Evolutionary conservation across 2,329 filamentous ascomycete genomes (phyloP).

Genomic region (Monilinia aucupariae): DNA sequence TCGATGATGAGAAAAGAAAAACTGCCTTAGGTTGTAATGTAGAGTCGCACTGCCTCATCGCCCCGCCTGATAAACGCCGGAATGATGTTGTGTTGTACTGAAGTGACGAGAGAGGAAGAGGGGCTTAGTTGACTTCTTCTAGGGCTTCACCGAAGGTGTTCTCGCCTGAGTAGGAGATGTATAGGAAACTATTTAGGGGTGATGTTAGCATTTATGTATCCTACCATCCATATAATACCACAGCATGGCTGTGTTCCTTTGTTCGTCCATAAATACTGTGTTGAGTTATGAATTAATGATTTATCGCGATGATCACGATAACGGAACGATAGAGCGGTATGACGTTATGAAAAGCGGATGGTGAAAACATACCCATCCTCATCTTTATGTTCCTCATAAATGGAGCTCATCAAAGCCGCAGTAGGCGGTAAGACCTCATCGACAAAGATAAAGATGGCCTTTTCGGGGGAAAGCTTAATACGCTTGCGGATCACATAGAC

Average conservation of each 20-base stretch:
- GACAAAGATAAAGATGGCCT: constrained; percentile 99
- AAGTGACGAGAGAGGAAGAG: background rate
- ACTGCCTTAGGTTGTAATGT: constrained; percentile 17
- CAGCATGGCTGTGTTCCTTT: background rate
- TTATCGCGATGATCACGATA: constrained; percentile 14
- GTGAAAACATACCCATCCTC: constrained; percentile 52
- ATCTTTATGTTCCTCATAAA: constrained; percentile 98
- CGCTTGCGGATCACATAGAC: constrained; percentile 99
- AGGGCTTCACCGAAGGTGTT: constrained; percentile 76
- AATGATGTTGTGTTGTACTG: constrained; percentile 11
- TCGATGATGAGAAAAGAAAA: constrained; percentile 9
- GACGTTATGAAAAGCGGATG: constrained; percentile 23
- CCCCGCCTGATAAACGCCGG: constrained; percentile 11
- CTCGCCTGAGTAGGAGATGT: constrained; percentile 98
- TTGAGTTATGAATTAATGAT: background rate
- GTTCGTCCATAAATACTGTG: background rate
- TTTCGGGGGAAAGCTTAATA: constrained; percentile 98
- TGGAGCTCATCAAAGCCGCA: constrained; percentile 96
- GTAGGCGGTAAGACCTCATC: constrained; percentile 96
- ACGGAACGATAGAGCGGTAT: background rate
- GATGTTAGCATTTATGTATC: background rate
- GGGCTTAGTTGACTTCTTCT: constrained; percentile 15
- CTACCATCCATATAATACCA: background rate
- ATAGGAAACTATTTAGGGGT: constrained; percentile 54
- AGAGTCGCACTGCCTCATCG: constrained; percentile 15